phyloP scores from a whole-genome alignment of 176 grass and related monocot species.

The Areca catechu region DNA sequence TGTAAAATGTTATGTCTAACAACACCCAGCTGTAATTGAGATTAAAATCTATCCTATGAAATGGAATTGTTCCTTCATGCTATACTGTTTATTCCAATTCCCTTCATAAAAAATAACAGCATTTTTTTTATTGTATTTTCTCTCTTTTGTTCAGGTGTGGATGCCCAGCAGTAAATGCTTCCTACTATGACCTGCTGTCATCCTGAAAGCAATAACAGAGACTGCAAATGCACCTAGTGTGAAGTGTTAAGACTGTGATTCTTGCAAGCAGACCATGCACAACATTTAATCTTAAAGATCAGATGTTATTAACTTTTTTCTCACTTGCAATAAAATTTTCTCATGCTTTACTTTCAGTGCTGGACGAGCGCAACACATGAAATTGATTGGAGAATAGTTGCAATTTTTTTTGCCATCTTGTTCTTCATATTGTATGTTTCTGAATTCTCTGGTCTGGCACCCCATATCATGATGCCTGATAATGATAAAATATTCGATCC shows the following conservation, averaged over 20 bases:
- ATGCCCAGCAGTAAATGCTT: constrained; percentile 67
- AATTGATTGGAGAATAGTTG: constrained; percentile 71
- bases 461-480: no score
- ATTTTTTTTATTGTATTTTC: background rate
- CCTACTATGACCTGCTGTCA: constrained; percentile 80
- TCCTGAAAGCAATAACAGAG: constrained; percentile 55
- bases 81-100: no score
- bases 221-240: constrained; percentile 58
- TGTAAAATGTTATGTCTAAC: no score
- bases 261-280: constrained; percentile 59
- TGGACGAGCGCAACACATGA: constrained; percentile 95
- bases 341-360: constrained; percentile 36
- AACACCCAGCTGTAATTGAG: no score
- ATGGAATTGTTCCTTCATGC: no score
- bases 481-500: no score
- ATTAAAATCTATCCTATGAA: no score
- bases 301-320: constrained; percentile 6
- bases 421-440: constrained; percentile 65
- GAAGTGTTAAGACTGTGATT: constrained; percentile 87
- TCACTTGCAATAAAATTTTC: background rate
- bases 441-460: background rate
- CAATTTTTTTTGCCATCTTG: constrained; percentile 74
- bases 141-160: constrained; percentile 48
- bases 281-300: background rate
- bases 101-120: no score